Conservation (phyloP, 345 rosid genomes). For the Melaleuca alternifolia region DNA sequence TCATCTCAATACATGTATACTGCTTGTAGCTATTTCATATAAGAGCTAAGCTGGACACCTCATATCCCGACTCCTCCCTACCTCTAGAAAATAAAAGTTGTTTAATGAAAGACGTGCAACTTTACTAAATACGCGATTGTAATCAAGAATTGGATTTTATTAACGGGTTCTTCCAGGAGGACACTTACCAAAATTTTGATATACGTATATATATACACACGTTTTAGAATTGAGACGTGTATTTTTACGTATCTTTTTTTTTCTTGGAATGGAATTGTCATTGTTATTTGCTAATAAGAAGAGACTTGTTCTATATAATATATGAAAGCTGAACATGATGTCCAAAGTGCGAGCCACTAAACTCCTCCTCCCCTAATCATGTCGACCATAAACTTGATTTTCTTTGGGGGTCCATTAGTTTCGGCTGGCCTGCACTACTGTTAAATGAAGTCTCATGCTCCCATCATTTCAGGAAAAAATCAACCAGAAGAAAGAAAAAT, state of each 20-base stretch:
- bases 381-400: not conserved
- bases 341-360: not conserved
- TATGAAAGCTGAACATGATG: not conserved
- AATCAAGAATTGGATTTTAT: not conserved
- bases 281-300: not conserved
- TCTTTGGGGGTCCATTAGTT: not conserved
- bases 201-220: no score
- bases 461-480: not conserved
- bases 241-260: not conserved
- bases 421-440: not conserved
- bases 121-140: accelerated
- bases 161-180: not conserved
- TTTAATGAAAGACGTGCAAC: accelerated
- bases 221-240: not conserved
- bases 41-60: accelerated
- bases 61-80: accelerated
- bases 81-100: not conserved
- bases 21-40: accelerated
- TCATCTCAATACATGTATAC: not conserved
- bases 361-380: not conserved
- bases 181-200: not conserved
- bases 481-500: not conserved
- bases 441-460: not conserved
- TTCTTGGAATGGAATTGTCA: not conserved
- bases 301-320: not conserved